Base-by-base conservation (phyloP, 164 flowering plant species). In the Protea cynaroides region DNA sequence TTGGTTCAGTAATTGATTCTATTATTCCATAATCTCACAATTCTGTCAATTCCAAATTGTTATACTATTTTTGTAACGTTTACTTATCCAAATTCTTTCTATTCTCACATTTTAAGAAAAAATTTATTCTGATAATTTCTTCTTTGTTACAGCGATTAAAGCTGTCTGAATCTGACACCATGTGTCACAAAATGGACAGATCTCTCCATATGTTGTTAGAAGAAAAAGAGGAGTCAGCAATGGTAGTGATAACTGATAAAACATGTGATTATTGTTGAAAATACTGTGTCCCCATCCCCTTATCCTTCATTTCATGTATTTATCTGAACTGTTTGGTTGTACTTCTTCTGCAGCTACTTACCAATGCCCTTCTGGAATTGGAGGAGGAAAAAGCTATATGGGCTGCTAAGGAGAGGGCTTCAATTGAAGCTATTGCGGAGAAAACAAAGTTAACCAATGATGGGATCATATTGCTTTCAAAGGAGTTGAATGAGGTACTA, bases 361-460 rank as follows among this genome's bases (percentile, higher is more conserved):
- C 89, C 14, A 75, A 89, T 70, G 86, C 96, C 59, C 95, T 94
- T 73, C 60, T 94, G 78, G 83, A 83, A 69, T 76, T 84, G 75
- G 97, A 86, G 76, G 97, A 89, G 75, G 96, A 89, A 71, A 92
- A 76, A 66, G 96, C 94, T 54, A 76, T 89, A 60, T 85, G 96
- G 96, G 71, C 76, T n/a, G 74, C 87, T 0, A 86, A 84, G 72
- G 97, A 89, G 82, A 91, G 79, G 75, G 88, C 82, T 74, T 79
- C 80, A 4, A 34, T 84, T 71, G 75, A 82, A 75, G 81, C 84
- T 58, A 76, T 88, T 25, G 80, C 80, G 61, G 88, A 84, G 69
- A 84, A 80, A 63, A 57, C 76, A 56, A 79, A 72, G 54, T 66
- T 64, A 56, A 77, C 82, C 46, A 72, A 73, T 62, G 66, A 75